These are phyloP conservation scores for Cymbidium sinense DNA, from an alignment of 106 monocot species.

Conservation along the genomic window DNA sequence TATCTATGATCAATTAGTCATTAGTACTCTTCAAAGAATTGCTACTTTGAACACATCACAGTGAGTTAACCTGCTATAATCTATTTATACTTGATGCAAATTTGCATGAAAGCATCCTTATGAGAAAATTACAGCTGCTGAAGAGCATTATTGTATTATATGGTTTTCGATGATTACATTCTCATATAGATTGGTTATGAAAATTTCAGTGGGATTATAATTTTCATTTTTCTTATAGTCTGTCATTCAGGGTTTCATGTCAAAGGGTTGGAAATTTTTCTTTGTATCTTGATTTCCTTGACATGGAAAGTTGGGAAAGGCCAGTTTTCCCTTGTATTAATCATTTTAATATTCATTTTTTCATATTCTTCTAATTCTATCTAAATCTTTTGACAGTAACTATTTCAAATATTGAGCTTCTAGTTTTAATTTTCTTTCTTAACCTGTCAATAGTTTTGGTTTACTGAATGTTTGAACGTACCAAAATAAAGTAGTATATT, in stretches of 20 bases:
- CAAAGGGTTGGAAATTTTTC: background rate
- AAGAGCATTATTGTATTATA: background rate
- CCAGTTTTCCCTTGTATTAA: background rate
- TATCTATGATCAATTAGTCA: background rate
- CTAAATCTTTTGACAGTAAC: background rate
- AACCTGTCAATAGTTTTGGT: background rate
- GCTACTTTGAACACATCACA: background rate
- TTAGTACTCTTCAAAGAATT: background rate
- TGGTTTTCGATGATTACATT: background rate
- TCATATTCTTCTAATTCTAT: background rate
- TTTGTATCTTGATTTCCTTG: background rate
- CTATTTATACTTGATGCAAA: background rate
- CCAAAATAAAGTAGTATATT: background rate
- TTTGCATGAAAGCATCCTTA: background rate
- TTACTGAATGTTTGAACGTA: background rate
- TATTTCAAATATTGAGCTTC: background rate
- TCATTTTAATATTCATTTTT: background rate
- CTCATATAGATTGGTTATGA: background rate
- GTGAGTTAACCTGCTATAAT: background rate
- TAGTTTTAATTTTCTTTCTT: background rate
- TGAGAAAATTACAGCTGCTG: background rate
- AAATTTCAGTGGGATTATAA: background rate
- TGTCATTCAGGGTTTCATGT: background rate
- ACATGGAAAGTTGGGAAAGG: background rate
- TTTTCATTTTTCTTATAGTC: background rate